phyloP scores from a whole-genome alignment of 805 yeast species.

The Hanseniaspora taiwanica region DNA sequence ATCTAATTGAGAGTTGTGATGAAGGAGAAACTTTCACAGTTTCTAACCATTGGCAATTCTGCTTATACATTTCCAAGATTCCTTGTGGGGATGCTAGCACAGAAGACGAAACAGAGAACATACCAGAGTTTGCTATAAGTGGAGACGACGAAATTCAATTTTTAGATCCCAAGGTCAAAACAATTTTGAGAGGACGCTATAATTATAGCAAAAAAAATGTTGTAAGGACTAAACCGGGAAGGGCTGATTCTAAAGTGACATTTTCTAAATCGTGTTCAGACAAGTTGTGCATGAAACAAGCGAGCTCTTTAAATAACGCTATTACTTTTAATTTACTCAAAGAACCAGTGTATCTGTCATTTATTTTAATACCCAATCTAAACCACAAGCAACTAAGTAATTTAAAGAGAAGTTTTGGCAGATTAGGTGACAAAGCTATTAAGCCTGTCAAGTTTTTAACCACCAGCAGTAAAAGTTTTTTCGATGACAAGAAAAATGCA shows the following conservation, averaged over 20 bases:
- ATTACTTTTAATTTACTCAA: constrained; percentile 27
- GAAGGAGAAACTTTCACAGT: neutral
- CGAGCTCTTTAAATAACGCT: constrained; percentile 38
- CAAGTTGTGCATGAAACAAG: constrained; percentile 56
- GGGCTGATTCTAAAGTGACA: constrained; percentile 61
- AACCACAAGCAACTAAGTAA: neutral
- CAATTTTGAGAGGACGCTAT: constrained; percentile 47
- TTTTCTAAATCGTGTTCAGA: constrained; percentile 83
- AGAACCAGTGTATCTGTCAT: constrained; percentile 26
- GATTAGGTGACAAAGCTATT: neutral
- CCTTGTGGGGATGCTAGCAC: constrained; percentile 91
- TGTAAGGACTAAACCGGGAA: constrained; percentile 88
- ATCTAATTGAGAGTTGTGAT: neutral
- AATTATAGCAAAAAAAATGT: constrained; percentile 44
- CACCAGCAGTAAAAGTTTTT: too few species aligned
- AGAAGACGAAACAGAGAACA: constrained; percentile 23
- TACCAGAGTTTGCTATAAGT: too few species aligned
- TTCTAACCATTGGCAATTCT: constrained; percentile 30
- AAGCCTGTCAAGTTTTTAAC: neutral
- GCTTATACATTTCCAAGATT: constrained; percentile 53
- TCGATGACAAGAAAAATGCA: constrained; percentile 7
- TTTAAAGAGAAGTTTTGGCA: neutral
- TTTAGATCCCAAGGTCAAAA: constrained; percentile 13
- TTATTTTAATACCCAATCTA: constrained; percentile 33
- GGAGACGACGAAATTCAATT: too few species aligned